These are phyloP conservation scores for Candida caryicola DNA, from an alignment of 805 yeast genomes.

Conservation along the genomic window DNA sequence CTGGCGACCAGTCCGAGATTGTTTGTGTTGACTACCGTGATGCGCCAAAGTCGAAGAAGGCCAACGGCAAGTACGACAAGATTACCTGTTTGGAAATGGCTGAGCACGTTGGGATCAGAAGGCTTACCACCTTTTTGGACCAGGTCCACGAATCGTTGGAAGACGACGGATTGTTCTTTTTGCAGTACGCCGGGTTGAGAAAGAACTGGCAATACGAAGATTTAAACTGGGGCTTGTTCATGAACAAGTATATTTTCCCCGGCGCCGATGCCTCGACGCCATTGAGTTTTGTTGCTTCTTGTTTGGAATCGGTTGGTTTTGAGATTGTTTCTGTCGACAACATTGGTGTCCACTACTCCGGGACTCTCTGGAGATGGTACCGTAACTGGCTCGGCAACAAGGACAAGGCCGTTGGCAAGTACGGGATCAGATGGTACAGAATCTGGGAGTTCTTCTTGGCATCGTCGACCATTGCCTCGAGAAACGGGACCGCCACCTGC, in stretches of 20 bases:
- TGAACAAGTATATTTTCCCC: slow-evolving; percentile 95
- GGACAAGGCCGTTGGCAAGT: slow-evolving; percentile 71
- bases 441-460: slow-evolving; percentile 92
- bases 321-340: slow-evolving; percentile 82
- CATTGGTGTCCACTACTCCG: slow-evolving; percentile 90
- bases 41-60: slow-evolving; percentile 62
- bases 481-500: slow-evolving; percentile 93
- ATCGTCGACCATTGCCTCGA: slow-evolving; percentile 74
- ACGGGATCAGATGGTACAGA: slow-evolving; percentile 87
- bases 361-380: slow-evolving; percentile 92
- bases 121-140: slow-evolving; percentile 67
- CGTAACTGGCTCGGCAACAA: slow-evolving; percentile 87
- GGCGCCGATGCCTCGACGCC: slow-evolving; percentile 98
- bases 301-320: slow-evolving; percentile 80
- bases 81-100: slow-evolving; percentile 94
- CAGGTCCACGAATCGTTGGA: slow-evolving; percentile 87
- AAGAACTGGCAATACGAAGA: slow-evolving; percentile 95
- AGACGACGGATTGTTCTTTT: slow-evolving; percentile 83
- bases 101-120: slow-evolving; percentile 91
- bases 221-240: slow-evolving; percentile 88
- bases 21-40: slow-evolving; percentile 89
- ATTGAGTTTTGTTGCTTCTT: slow-evolving; percentile 72
- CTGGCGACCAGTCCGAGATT: slow-evolving; percentile 66
- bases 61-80: slow-evolving; percentile 62
- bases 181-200: slow-evolving; percentile 89